These are phyloP conservation scores for Omphalotus olearius DNA, from an alignment of 1,284 basidiomycete species.

Conservation along the genomic window DNA sequence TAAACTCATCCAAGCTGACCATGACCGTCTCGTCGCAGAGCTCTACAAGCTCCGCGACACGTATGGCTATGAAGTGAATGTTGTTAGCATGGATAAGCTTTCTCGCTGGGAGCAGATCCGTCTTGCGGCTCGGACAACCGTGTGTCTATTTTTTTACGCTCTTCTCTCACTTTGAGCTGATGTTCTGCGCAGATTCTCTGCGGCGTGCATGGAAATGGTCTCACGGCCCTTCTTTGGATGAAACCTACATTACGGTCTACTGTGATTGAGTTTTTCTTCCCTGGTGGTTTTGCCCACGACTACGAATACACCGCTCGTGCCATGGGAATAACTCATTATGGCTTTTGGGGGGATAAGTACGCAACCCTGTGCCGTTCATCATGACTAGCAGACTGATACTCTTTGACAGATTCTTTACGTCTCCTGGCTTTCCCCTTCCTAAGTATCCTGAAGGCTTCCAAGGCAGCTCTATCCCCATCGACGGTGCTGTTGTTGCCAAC, in stretches of 20 bases:
- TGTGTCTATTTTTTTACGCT: constrained; percentile 20
- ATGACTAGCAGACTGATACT: constrained; percentile 1
- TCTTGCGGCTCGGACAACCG: constrained; percentile 30
- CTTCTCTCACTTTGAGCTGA: background rate
- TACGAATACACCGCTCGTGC: constrained; percentile 75
- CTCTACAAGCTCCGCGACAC: constrained; percentile 28
- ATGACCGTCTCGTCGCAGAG: constrained; percentile 26
- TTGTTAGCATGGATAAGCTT: constrained; percentile 31
- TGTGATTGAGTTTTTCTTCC: constrained; percentile 81
- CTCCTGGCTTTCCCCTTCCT: constrained; percentile 50
- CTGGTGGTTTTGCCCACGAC: constrained; percentile 75
- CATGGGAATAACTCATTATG: constrained; percentile 72
- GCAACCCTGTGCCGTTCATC: constrained; percentile 22
- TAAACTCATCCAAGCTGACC: constrained; percentile 28
- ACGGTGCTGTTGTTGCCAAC: constrained; percentile 48
- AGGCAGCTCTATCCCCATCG: constrained; percentile 61
- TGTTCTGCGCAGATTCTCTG: constrained; percentile 53
- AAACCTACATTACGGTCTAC: constrained; percentile 58
- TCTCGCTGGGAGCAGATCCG: constrained; percentile 31
- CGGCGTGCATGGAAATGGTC: constrained; percentile 79
- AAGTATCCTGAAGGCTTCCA: constrained; percentile 78
- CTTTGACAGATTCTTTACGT: constrained; percentile 34
- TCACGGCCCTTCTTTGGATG: constrained; percentile 79
- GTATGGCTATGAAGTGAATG: constrained; percentile 30
- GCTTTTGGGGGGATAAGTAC: constrained; percentile 73